Conservation (phyloP, 768 basidiomycete species). For the Auricularia sp. region DNA sequence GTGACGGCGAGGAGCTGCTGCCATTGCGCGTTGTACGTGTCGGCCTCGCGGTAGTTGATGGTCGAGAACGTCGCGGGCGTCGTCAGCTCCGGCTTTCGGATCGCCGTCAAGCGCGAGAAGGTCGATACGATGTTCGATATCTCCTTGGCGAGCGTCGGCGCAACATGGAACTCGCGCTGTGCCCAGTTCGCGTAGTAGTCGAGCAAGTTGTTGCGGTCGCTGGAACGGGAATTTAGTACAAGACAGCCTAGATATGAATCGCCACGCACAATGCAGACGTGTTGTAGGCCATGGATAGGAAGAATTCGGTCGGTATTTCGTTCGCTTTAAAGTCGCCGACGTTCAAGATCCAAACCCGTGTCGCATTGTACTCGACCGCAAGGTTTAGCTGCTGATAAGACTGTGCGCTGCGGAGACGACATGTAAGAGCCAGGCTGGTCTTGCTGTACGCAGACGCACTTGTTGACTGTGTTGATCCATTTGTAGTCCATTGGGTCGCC, state of each 20-base stretch:
- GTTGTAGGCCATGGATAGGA: constrained; percentile 54
- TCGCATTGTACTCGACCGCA: constrained; percentile 48
- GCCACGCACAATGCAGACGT: constrained; percentile 28
- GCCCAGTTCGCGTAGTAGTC: constrained; percentile 50
- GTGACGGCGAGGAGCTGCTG: constrained; percentile 37
- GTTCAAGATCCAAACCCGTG: constrained; percentile 58
- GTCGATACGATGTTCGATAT: constrained; percentile 47
- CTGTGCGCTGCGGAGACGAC: constrained; percentile 16
- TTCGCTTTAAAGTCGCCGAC: constrained; percentile 70
- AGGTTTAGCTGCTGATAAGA: constrained; percentile 62
- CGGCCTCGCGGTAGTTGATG: constrained; percentile 63
- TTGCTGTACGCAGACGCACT: constrained; percentile 31
- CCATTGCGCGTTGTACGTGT: constrained; percentile 44
- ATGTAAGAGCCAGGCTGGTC: constrained; percentile 36
- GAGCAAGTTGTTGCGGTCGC: constrained; percentile 43
- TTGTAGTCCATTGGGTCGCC: constrained; percentile 56
- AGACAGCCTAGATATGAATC: not conserved
- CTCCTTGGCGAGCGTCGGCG: constrained; percentile 26
- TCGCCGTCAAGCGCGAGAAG: constrained; percentile 44
- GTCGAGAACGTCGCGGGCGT: constrained; percentile 53
- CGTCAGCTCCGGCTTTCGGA: constrained; percentile 57
- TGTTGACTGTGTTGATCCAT: constrained; percentile 10
- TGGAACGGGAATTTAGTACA: not conserved
- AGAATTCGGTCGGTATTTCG: constrained; percentile 62
- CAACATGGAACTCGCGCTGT: constrained; percentile 46